Percentiles rank a stretch among this genome's conserved stretches.
Conservation (phyloP, 257 asterid species). For the Fraxinus quadrangulata region DNA sequence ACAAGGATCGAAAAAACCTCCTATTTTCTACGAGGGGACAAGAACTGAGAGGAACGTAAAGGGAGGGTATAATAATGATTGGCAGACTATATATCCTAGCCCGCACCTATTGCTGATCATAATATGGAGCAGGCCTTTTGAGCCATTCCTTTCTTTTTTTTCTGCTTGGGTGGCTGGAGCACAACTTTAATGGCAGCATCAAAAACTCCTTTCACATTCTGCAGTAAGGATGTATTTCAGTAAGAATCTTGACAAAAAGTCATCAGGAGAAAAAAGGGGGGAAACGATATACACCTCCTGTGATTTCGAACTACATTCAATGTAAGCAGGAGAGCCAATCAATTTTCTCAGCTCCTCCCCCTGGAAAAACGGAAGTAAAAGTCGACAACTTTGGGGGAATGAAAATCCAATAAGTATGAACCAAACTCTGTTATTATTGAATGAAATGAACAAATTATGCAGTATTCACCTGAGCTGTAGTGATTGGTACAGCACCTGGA, state of each 20-base stretch:
- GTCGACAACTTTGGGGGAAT: not conserved
- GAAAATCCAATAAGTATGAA: not conserved
- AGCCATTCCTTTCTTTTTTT: conserved; percentile 33
- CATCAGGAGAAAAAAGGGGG: not conserved
- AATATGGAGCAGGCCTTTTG: conserved; percentile 36
- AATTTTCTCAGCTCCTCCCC: conserved; percentile 38
- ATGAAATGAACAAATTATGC: not conserved
- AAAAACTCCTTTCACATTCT: conserved; percentile 38
- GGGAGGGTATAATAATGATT: not conserved
- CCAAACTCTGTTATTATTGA: not conserved
- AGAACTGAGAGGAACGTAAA: not conserved
- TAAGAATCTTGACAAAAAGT: not conserved
- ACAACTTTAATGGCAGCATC: conserved; percentile 42
- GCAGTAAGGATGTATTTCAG: not conserved
- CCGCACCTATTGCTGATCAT: conserved; percentile 21
- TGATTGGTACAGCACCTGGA: conserved; percentile 50
- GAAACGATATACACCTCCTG: conserved; percentile 24
- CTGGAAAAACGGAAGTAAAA: conserved; percentile 5
- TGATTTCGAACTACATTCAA: conserved; percentile 41
- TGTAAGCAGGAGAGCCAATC: conserved; percentile 32
- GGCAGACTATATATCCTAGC: not conserved
- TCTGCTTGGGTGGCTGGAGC: conserved; percentile 38
- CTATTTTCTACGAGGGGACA: not conserved
- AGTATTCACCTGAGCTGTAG: conserved; percentile 43
- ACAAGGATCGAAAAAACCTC: not conserved